Conservation (phyloP, 1,139 yeast genomes). For the Saccharomyces uvarum region DNA sequence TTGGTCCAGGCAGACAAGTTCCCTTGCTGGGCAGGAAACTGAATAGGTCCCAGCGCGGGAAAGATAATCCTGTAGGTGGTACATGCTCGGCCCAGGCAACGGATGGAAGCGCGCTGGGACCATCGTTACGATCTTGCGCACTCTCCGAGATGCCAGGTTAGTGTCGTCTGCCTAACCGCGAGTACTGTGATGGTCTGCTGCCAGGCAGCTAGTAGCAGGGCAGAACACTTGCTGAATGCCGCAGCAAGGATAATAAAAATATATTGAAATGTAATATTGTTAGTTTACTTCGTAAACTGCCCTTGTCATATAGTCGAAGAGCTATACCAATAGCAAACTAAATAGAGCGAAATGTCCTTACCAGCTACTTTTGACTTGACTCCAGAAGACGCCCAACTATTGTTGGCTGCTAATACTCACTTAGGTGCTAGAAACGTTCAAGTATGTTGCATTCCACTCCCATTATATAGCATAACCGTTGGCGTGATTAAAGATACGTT, state of each 20-base stretch:
- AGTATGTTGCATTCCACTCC: conserved; percentile 45
- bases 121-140: not conserved
- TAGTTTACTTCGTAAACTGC: conserved; percentile 1
- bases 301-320: not conserved
- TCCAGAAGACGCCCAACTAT: conserved; percentile 98
- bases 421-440: conserved; percentile 99
- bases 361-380: conserved; percentile 87
- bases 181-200: not conserved
- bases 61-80: not conserved
- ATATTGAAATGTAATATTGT: not conserved
- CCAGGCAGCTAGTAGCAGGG: not conserved
- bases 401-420: conserved; percentile 99
- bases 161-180: not conserved
- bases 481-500: not conserved
- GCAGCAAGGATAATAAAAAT: not conserved
- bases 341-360: conserved; percentile 53
- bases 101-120: not conserved
- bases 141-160: not conserved
- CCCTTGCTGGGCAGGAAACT: not conserved
- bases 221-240: not conserved
- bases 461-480: not conserved
- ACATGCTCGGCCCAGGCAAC: not conserved
- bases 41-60: not conserved
- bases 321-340: conserved; percentile 16
- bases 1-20: not conserved